Base-by-base conservation (phyloP, 2,329 filamentous ascomycete species). In the Escovopsis sp. region DNA sequence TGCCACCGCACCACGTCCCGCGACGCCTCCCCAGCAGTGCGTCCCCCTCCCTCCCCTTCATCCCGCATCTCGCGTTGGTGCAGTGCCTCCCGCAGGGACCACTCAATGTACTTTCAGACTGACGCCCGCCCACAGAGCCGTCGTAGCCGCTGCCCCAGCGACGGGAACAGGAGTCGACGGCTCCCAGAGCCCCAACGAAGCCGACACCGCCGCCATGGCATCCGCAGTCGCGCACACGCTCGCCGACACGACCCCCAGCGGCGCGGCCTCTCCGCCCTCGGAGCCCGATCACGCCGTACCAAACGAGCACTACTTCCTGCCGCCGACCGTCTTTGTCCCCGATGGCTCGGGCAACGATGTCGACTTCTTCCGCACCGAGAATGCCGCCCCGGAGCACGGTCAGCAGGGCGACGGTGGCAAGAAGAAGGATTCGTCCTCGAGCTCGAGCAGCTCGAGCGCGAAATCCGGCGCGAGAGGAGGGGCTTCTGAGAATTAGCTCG, bases 251-350 rank as follows among this genome's bases (percentile, higher is more conserved):
- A 14, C 16, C 29, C 29, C 35, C 13, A 16, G 20, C 5, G 24
- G 33, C 8, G 14, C 33, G 8, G 32, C 27, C 27, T 14, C 37
- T 16, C 27, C 20, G 13, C 37, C 37, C 14, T 36, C 27, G 5
- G 8, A 5, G 14, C 30, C 10, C 25, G 35, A 38, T 13, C 34
- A 35, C 14, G 14, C 33, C 13, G 11, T 24, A 12, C 36, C 43
- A 20, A 24, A 37, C 8, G 36, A 43, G 24, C 43, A 45, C 12
- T 30, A 41, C 13, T 39, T 45, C 30, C 40, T 45, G 10, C 32
- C 38, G 20, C 40, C 43, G 9, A 42, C 39, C 9, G 43, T 45
- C 13, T 45, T 41, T n/a, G 37, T 45, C 12, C 43, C 43, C n/a
- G 24, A 20, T 13, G 38, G 15, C 5, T 30, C 24, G 8, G 6